Percentiles rank a stretch among this genome's conserved stretches.
phyloP scores from a whole-genome alignment of 495 filamentous ascomycete species.

The Penicillium waksmanii region DNA sequence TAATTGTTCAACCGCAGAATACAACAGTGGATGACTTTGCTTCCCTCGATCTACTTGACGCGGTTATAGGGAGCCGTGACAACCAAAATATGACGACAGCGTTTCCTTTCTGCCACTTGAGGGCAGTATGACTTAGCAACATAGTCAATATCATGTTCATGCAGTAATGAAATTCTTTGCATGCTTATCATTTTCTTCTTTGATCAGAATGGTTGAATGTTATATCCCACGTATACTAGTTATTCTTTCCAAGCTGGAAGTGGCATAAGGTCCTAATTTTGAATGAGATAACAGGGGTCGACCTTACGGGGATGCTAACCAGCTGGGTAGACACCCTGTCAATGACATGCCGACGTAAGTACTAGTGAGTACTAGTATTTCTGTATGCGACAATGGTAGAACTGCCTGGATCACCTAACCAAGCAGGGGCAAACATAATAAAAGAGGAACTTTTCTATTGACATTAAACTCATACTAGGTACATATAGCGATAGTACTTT shows the following conservation, averaged over 20 bases:
- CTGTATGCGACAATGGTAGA: background rate
- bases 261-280: no score
- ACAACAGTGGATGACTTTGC: background rate
- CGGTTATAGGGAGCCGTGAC: background rate
- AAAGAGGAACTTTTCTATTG: slow-evolving; percentile 4
- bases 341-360: no score
- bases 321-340: no score
- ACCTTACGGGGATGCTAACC: no score
- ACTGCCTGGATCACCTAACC: no score
- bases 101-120: slow-evolving; percentile 2
- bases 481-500: background rate
- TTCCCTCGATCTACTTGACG: slow-evolving; percentile 2
- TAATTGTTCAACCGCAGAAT: background rate
- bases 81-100: slow-evolving; percentile 15
- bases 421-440: no score
- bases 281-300: no score
- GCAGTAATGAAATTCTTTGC: slow-evolving; percentile 20
- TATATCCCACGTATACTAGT: background rate
- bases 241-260: no score
- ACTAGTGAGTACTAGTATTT: no score
- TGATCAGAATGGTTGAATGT: slow-evolving; percentile 5
- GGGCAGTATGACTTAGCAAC: slow-evolving; percentile 12
- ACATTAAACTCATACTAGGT: slow-evolving; percentile 6
- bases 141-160: slow-evolving; percentile 19
- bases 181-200: slow-evolving; percentile 7